Evolutionary conservation across 2,329 filamentous ascomycete species (phyloP).

Genomic region (Tolypocladium tundrense): DNA sequence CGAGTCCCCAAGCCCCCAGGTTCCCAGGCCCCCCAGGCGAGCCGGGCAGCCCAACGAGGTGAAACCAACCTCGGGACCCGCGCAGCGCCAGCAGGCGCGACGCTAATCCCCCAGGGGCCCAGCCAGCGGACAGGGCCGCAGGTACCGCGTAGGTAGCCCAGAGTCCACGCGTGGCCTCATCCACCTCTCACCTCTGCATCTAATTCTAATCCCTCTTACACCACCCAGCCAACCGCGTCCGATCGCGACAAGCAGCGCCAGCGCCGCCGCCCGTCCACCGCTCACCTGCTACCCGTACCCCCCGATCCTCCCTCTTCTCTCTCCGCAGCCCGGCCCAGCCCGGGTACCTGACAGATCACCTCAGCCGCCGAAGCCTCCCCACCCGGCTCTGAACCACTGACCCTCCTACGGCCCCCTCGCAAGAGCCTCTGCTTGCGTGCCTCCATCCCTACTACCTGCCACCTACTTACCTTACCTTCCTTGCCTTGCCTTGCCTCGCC

Average conservation of each 20-base stretch:
- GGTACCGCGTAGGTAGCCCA: no score
- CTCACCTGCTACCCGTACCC: not conserved
- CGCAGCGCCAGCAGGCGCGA: not conserved
- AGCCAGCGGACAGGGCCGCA: no score
- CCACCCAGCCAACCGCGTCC: not conserved
- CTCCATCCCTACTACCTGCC: not conserved
- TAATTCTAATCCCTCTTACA: not conserved
- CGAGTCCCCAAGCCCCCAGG: no score
- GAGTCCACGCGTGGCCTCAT: no score
- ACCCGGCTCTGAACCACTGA: not conserved
- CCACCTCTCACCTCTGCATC: not conserved
- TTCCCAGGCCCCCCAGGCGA: no score
- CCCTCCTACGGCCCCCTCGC: not conserved
- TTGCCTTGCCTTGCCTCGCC: not conserved
- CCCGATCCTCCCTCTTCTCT: not conserved
- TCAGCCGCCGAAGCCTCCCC: not conserved
- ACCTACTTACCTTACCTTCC: not conserved
- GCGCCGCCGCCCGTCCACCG: no score
- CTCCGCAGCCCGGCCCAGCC: not conserved
- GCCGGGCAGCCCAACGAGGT: not conserved
- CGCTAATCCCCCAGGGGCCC: not conserved
- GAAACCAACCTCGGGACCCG: not conserved
- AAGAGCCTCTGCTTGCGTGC: not conserved
- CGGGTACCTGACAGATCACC: slow-evolving; percentile 5
- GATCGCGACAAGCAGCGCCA: not conserved